Conservation (phyloP, 139 green algal genomes). For the Chlamydomonas schloesseri region DNA sequence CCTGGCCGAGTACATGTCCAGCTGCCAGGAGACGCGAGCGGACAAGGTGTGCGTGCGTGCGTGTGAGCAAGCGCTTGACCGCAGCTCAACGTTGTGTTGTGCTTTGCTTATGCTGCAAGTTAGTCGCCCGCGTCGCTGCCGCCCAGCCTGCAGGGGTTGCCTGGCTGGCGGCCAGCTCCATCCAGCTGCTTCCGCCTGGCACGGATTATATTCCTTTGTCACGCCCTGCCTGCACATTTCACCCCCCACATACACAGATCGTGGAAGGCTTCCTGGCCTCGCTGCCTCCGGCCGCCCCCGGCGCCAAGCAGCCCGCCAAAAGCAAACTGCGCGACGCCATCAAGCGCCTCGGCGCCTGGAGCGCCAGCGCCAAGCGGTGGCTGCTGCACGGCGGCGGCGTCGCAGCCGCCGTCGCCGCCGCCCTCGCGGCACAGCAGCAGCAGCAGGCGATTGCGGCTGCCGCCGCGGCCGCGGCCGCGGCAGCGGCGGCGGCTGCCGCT, state of each 20-base stretch:
- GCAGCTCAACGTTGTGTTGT: too few relatives aligned
- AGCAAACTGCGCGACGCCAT: constrained; percentile 51
- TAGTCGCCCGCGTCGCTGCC: too few relatives aligned
- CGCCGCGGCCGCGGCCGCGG: background rate
- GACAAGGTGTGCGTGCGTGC: constrained; percentile 29
- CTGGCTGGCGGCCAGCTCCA: too few relatives aligned
- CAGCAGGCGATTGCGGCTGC: background rate
- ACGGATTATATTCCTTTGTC: too few relatives aligned
- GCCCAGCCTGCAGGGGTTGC: too few relatives aligned
- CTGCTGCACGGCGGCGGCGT: constrained; percentile 4
- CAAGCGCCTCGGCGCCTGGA: constrained; percentile 25
- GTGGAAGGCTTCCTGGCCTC: constrained; percentile 61
- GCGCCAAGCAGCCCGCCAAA: constrained; percentile 66
- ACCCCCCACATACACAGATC: background rate
- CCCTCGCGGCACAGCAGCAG: background rate
- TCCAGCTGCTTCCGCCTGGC: too few relatives aligned
- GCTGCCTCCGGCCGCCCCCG: constrained; percentile 20
- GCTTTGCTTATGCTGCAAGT: too few relatives aligned
- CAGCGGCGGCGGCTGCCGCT: background rate
- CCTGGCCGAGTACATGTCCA: constrained; percentile 55
- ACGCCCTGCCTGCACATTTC: background rate
- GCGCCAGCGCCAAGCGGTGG: background rate
- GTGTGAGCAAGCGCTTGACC: too few relatives aligned
- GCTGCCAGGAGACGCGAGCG: constrained; percentile 30
- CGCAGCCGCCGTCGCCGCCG: background rate